A percentile compares a stretch with the other conserved stretches of the same genome.
Evolutionary conservation across 2,329 filamentous ascomycete species (phyloP).

Genomic region (Aspergillus tubingensis): DNA sequence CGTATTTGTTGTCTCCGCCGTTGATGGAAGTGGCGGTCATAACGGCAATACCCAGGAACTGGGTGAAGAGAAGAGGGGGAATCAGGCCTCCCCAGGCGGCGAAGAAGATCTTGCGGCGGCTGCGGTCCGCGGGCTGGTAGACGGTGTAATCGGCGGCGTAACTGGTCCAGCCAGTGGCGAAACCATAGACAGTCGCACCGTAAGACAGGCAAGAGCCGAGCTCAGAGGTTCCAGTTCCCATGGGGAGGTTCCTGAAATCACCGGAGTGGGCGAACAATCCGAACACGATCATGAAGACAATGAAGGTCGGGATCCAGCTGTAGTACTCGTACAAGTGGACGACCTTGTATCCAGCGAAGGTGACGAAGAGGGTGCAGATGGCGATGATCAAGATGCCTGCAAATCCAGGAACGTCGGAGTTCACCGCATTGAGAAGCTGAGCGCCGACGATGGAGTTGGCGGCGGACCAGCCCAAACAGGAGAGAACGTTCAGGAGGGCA

Average conservation of each 20-base stretch:
- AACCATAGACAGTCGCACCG: slow-evolving; percentile 66
- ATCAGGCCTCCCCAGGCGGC: slow-evolving; percentile 71
- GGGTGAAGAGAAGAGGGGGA: slow-evolving; percentile 70
- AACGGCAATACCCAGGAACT: slow-evolving; percentile 71
- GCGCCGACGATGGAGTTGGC: slow-evolving; percentile 80
- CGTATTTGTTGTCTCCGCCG: slow-evolving; percentile 56
- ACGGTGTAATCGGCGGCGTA: slow-evolving; percentile 79
- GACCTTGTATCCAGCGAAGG: slow-evolving; percentile 73
- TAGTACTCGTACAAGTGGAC: slow-evolving; percentile 77
- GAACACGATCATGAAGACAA: slow-evolving; percentile 72
- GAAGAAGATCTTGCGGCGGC: slow-evolving; percentile 64
- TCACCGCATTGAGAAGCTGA: slow-evolving; percentile 74
- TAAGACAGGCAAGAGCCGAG: slow-evolving; percentile 66
- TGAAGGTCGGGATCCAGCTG: slow-evolving; percentile 71
- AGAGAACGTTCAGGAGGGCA: slow-evolving; percentile 69
- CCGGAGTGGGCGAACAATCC: slow-evolving; percentile 69
- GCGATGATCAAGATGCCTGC: slow-evolving; percentile 76
- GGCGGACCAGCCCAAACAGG: slow-evolving; percentile 73
- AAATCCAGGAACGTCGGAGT: slow-evolving; percentile 66
- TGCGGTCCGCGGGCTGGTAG: slow-evolving; percentile 68
- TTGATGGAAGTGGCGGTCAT: slow-evolving; percentile 64
- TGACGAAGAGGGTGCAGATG: slow-evolving; percentile 66
- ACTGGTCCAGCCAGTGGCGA: slow-evolving; percentile 71
- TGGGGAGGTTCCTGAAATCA: slow-evolving; percentile 64
- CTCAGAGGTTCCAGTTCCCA: slow-evolving; percentile 60